Percentiles rank a stretch among this genome's conserved stretches.
phyloP scores from a whole-genome alignment of 1,139 yeast species.

The Yamadazyma membranifaciens region DNA sequence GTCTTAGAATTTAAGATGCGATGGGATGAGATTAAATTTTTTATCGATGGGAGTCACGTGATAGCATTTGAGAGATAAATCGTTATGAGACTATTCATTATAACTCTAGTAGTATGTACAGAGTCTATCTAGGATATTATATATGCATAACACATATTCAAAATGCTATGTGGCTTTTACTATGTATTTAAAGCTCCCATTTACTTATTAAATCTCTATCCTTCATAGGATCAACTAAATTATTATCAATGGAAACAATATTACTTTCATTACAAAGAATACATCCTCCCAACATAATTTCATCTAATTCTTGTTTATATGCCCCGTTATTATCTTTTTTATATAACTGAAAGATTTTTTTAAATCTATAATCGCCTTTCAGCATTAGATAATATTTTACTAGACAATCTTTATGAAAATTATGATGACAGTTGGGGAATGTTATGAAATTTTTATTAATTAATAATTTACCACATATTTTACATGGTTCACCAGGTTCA shows the following conservation, averaged over 20 bases:
- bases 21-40: not conserved
- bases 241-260: constrained; percentile 67
- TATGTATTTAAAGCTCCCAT: constrained; percentile 25
- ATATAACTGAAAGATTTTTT: constrained; percentile 57
- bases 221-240: constrained; percentile 25
- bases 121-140: too few species aligned
- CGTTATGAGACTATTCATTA: not conserved
- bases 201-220: constrained; percentile 21
- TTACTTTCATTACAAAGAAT: constrained; percentile 76
- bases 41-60: not conserved
- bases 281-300: constrained; percentile 65
- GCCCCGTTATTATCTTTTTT: constrained; percentile 40
- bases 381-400: constrained; percentile 53
- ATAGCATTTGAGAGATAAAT: not conserved
- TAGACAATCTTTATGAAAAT: constrained; percentile 86
- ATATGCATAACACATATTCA: constrained; percentile 7
- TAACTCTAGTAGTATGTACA: too few species aligned
- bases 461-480: constrained; percentile 63
- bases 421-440: constrained; percentile 84
- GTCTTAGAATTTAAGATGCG: not conserved
- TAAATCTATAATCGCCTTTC: constrained; percentile 68
- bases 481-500: constrained; percentile 85
- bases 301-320: constrained; percentile 51
- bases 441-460: constrained; percentile 72
- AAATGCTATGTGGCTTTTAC: too few species aligned